These are phyloP conservation scores for Aspergillus arachidicola DNA, from an alignment of 2,329 filamentous ascomycete species.

Conservation along the genomic window DNA sequence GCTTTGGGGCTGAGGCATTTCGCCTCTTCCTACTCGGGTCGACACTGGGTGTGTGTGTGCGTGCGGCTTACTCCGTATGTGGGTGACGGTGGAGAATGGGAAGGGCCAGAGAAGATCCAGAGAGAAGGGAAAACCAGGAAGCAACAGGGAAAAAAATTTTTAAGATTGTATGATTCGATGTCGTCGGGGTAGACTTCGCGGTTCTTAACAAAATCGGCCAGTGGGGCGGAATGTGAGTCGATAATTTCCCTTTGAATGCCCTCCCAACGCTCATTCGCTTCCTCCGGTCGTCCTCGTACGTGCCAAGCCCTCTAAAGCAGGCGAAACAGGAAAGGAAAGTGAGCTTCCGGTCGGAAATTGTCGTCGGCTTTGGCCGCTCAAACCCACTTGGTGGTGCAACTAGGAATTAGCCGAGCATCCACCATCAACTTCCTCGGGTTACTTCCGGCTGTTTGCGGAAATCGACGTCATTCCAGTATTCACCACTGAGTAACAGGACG, in stretches of 20 bases:
- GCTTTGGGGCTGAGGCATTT: not conserved
- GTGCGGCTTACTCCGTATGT: not conserved
- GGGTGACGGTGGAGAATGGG: not conserved
- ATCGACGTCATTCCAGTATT: not conserved
- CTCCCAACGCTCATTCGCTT: too few species aligned
- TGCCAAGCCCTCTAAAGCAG: not conserved
- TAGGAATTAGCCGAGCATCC: not conserved
- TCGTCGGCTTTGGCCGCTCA: not conserved
- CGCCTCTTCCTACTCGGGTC: not conserved
- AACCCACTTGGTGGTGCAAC: not conserved
- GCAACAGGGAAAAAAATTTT: not conserved
- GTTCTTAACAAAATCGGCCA: not conserved
- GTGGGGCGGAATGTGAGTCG: not conserved
- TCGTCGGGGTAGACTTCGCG: not conserved
- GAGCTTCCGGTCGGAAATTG: not conserved
- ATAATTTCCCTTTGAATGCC: not conserved
- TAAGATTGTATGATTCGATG: not conserved
- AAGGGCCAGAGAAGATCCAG: not conserved
- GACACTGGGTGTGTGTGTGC: not conserved
- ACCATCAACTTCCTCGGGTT: not conserved
- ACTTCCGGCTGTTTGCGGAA: not conserved
- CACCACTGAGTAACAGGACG: too few species aligned
- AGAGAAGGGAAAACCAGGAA: not conserved
- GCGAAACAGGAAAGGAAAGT: not conserved
- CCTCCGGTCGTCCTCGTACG: too few species aligned